Conservation (phyloP, 768 basidiomycete species). For the Ramaria sp. region DNA sequence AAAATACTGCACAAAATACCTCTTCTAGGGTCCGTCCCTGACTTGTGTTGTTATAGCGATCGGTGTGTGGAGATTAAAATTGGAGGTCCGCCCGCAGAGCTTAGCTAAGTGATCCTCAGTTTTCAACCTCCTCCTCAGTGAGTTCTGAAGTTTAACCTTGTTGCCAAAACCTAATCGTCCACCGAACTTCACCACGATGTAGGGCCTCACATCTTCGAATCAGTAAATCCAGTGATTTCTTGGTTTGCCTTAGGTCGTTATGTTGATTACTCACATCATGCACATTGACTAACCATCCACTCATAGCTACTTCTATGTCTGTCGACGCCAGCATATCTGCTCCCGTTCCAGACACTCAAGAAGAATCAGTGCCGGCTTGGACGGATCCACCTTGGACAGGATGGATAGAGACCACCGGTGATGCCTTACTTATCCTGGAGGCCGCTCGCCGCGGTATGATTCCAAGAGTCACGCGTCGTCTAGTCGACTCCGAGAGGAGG, state of each 20-base stretch:
- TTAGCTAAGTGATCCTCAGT: conserved; percentile 6
- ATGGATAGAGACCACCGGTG: conserved; percentile 91
- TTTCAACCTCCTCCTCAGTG: conserved; percentile 11
- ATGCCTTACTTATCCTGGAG: conserved; percentile 94
- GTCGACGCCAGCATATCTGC: conserved; percentile 1
- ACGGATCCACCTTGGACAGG: conserved; percentile 88
- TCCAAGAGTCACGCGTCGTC: conserved; percentile 81
- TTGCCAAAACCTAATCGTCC: conserved; percentile 5
- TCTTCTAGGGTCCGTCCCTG: no score
- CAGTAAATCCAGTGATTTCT: neutral
- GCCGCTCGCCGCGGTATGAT: conserved; percentile 85
- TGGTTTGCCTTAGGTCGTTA: neutral
- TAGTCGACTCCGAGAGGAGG: conserved; percentile 85
- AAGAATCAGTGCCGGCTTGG: conserved; percentile 39
- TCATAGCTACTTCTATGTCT: neutral
- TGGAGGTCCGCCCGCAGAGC: conserved; percentile 1
- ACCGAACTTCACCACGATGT: conserved; percentile 3
- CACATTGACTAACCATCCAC: neutral
- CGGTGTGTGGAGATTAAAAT: conserved; percentile 2
- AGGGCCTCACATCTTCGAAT: neutral
- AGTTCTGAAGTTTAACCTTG: conserved; percentile 10
- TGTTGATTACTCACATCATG: neutral
- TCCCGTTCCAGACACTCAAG: conserved; percentile 4
- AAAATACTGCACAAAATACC: no score
- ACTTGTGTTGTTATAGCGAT: neutral